Evolutionary conservation across 2,329 filamentous ascomycete species (phyloP).

Genomic region (Beauveria pseudobassiana): DNA sequence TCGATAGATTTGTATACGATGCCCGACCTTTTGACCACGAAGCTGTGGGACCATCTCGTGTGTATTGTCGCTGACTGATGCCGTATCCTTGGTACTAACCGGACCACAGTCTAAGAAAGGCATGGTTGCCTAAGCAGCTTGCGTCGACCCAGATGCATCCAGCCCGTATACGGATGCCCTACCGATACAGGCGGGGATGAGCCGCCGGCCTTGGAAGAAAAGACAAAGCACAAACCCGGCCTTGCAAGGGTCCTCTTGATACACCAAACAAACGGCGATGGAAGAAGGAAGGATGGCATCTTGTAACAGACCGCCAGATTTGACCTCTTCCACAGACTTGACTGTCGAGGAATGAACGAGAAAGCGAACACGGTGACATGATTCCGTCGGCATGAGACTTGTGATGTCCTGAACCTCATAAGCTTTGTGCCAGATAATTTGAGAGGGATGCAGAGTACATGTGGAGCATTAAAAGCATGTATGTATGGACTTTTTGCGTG

Average conservation of each 20-base stretch:
- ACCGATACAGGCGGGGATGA: background rate
- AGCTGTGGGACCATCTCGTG: constrained; percentile 84
- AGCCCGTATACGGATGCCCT: background rate
- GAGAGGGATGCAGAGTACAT: background rate
- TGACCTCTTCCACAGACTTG: background rate
- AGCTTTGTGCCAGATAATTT: background rate
- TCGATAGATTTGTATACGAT: constrained; percentile 98
- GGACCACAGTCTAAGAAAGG: constrained; percentile 32
- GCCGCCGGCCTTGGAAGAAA: background rate
- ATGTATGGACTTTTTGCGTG: background rate
- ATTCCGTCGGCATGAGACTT: background rate
- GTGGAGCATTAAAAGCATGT: constrained; percentile 1
- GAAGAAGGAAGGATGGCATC: background rate
- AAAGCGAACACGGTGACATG: background rate
- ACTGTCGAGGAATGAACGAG: background rate
- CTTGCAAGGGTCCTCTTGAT: background rate
- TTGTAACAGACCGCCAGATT: background rate
- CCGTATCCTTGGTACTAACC: background rate
- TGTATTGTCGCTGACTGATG: constrained; percentile 17
- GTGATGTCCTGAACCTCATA: background rate
- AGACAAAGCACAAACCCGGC: background rate
- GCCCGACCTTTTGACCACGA: constrained; percentile 79
- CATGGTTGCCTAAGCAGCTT: constrained; percentile 22
- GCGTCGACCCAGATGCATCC: background rate
- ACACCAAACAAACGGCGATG: background rate